Conservation (phyloP, 2,329 filamentous ascomycete species). For the Calonectria pteridis region DNA sequence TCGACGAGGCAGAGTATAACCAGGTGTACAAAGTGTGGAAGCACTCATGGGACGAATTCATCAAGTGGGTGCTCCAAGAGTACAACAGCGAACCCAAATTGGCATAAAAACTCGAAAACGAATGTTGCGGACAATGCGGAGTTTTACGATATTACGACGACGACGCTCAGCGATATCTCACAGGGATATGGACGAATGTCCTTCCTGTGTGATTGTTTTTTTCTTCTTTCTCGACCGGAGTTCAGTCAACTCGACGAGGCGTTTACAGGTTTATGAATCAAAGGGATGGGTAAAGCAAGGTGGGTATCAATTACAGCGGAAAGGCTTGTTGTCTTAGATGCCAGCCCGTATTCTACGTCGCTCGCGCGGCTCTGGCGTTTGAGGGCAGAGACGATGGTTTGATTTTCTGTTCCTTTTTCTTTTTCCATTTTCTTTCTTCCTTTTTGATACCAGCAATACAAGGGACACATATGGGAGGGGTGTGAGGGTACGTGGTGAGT, state of each 20-base stretch:
- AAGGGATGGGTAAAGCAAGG: not conserved
- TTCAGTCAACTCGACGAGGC: not conserved
- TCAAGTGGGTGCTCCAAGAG: conserved; percentile 62
- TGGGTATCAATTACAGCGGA: not conserved
- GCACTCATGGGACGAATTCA: conserved; percentile 69
- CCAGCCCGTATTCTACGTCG: not conserved
- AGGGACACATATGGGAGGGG: not conserved
- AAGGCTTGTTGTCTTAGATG: conserved; percentile 3
- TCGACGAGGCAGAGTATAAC: conserved; percentile 57
- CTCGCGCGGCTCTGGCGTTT: not conserved
- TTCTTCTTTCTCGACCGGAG: not conserved
- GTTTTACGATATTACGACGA: conserved; percentile 5
- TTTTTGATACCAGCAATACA: not conserved
- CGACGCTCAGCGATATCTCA: not conserved
- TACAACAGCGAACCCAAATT: conserved; percentile 46
- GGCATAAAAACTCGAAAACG: not conserved
- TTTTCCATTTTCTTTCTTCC: not conserved
- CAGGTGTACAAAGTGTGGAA: conserved; percentile 61
- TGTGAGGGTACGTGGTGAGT: not conserved
- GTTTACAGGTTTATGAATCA: not conserved
- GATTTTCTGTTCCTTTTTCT: not conserved
- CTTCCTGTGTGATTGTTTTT: not conserved
- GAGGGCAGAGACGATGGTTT: not conserved
- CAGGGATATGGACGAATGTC: not conserved
- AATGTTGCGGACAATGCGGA: not conserved